Evolutionary conservation across 108 stramenopile genomes (phyloP).

Genomic region (Discostella pseudostelligera): DNA sequence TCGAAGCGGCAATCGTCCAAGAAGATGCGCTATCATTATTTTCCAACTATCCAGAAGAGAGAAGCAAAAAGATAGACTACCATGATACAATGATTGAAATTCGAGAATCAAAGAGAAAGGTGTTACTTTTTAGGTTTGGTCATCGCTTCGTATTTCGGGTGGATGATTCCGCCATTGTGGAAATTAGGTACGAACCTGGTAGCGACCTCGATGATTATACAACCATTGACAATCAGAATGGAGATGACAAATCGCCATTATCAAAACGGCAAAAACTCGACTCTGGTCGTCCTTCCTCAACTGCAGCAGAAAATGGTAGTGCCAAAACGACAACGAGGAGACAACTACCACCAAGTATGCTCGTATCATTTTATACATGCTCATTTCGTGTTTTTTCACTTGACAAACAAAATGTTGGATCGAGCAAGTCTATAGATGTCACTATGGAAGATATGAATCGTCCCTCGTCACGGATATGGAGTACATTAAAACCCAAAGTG

Average conservation of each 20-base stretch:
- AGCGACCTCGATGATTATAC: conserved; percentile 1
- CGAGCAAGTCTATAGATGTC: neutral
- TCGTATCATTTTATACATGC: conserved; percentile 30
- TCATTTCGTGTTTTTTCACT: conserved; percentile 38
- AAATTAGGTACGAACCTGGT: conserved; percentile 14
- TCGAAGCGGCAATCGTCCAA: conserved; percentile 32
- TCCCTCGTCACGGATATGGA: conserved; percentile 6
- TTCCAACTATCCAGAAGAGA: neutral
- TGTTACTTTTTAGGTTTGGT: conserved; percentile 32
- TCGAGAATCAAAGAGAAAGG: conserved; percentile 12
- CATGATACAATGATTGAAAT: neutral
- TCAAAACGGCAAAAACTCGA: conserved; percentile 5
- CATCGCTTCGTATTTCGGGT: conserved; percentile 28
- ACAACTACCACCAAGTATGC: conserved; percentile 12
- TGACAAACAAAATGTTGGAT: neutral
- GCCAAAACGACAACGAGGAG: neutral
- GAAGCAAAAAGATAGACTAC: neutral
- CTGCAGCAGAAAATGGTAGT: neutral
- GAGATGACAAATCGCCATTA: neutral
- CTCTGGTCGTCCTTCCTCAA: neutral
- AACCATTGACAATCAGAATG: neutral
- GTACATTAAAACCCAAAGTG: neutral
- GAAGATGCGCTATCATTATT: neutral
- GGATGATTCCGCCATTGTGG: conserved; percentile 16
- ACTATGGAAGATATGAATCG: neutral